Percentiles rank a stretch among this genome's conserved stretches.
phyloP scores from a whole-genome alignment of 1,139 yeast genomes.

The Blastobotrys aristatus region DNA sequence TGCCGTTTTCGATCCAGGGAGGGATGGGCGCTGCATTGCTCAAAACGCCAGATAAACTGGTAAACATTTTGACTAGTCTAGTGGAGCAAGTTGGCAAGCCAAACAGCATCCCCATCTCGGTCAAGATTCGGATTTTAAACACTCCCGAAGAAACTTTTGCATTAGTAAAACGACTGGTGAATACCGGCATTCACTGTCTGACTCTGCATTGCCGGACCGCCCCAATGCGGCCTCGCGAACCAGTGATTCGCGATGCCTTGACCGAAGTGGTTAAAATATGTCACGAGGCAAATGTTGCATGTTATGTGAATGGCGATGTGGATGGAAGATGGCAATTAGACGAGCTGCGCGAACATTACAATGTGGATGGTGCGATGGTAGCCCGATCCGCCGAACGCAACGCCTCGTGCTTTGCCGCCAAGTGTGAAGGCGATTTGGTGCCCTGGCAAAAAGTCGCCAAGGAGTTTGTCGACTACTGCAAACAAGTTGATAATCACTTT shows the following conservation, averaged over 20 bases:
- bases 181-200: slow-evolving; percentile 77
- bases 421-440: slow-evolving; percentile 34
- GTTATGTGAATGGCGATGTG: slow-evolving; percentile 79
- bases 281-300: slow-evolving; percentile 56
- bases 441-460: slow-evolving; percentile 52
- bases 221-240: slow-evolving; percentile 83
- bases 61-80: slow-evolving; percentile 57
- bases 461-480: slow-evolving; percentile 55
- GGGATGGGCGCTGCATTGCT: slow-evolving; percentile 98
- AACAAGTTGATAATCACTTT: slow-evolving; percentile 52
- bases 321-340: slow-evolving; percentile 50
- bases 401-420: slow-evolving; percentile 62
- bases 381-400: slow-evolving; percentile 88
- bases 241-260: slow-evolving; percentile 61
- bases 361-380: slow-evolving; percentile 80
- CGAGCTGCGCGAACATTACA: slow-evolving; percentile 48
- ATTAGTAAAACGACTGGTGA: slow-evolving; percentile 58
- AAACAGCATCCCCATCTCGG: slow-evolving; percentile 73
- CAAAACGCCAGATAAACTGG: slow-evolving; percentile 71
- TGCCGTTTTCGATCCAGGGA: slow-evolving; percentile 59
- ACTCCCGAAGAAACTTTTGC: slow-evolving; percentile 61
- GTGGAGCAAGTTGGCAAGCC: slow-evolving; percentile 81
- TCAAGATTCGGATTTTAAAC: slow-evolving; percentile 76
- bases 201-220: slow-evolving; percentile 91
- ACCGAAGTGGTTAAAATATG: slow-evolving; percentile 60